These are phyloP conservation scores for Corylus avellana DNA, from an alignment of 306 rosid genomes.

Conservation along the genomic window DNA sequence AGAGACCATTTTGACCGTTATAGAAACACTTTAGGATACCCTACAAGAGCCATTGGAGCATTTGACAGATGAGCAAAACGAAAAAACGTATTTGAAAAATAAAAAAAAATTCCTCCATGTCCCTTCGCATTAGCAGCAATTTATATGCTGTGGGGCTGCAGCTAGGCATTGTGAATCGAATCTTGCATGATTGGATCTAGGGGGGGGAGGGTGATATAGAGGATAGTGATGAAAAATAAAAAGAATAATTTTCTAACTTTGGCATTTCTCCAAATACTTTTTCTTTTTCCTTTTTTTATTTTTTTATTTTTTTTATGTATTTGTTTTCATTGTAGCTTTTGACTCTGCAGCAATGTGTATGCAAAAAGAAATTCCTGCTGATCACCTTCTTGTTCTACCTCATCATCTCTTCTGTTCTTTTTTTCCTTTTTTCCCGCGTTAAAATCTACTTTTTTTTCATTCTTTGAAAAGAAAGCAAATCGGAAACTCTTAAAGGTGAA, in stretches of 20 bases:
- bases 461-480: constrained; percentile 30
- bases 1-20: not conserved
- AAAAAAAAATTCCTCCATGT: not conserved
- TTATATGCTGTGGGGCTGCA: not conserved
- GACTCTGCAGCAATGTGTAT: constrained; percentile 1
- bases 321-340: not conserved
- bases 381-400: constrained; percentile 5
- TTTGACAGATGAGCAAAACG: constrained; percentile 20
- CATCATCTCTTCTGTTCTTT: constrained; percentile 17
- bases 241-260: not conserved
- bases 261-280: not conserved
- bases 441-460: constrained; percentile 34
- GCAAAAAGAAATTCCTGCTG: constrained; percentile 21
- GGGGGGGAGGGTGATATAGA: too few relatives aligned
- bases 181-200: not conserved
- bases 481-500: constrained; percentile 27
- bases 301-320: too few relatives aligned
- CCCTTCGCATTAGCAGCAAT: not conserved
- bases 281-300: not conserved
- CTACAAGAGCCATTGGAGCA: not conserved
- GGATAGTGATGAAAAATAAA: not conserved
- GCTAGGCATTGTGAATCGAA: constrained; percentile 1
- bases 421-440: constrained; percentile 20
- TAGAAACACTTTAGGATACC: constrained; percentile 7
- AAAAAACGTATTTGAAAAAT: constrained; percentile 4